phyloP scores from a whole-genome alignment of 2,329 filamentous ascomycete genomes.

The Venturia oleaginea region DNA sequence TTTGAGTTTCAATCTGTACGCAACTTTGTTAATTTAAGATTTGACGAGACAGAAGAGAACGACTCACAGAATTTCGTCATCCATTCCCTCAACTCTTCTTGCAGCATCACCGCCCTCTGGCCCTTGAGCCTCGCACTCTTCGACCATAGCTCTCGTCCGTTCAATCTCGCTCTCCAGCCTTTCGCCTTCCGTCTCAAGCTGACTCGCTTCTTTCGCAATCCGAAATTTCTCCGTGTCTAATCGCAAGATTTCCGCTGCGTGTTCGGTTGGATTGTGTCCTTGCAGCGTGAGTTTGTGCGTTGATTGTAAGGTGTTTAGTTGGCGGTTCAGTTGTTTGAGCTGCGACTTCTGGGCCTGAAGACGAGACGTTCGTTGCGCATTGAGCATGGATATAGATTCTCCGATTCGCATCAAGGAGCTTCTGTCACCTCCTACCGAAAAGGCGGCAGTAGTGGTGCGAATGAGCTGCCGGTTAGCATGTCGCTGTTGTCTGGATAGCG shows the following conservation, averaged over 20 bases:
- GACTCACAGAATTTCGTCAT: constrained; percentile 41
- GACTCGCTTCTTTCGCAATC: constrained; percentile 80
- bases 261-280: constrained; percentile 66
- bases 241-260: constrained; percentile 74
- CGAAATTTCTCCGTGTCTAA: constrained; percentile 93
- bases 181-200: constrained; percentile 92
- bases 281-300: constrained; percentile 70
- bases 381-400: constrained; percentile 74
- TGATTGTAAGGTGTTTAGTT: constrained; percentile 62
- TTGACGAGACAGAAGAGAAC: not conserved
- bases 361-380: constrained; percentile 71
- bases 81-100: constrained; percentile 33
- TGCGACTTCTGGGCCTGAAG: constrained; percentile 35
- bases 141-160: constrained; percentile 63
- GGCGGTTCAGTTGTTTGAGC: constrained; percentile 56
- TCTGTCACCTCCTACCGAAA: constrained; percentile 88
- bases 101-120: constrained; percentile 60
- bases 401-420: constrained; percentile 72
- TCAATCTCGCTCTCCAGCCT: constrained; percentile 71
- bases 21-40: not conserved
- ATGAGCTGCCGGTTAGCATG: constrained; percentile 56
- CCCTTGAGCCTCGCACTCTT: constrained; percentile 79
- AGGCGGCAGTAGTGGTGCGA: constrained; percentile 83
- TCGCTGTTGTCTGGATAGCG: not conserved
- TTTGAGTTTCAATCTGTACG: constrained; percentile 64